phyloP scores from a whole-genome alignment of 805 yeast genomes.

The Nakazawaea ernobii region DNA sequence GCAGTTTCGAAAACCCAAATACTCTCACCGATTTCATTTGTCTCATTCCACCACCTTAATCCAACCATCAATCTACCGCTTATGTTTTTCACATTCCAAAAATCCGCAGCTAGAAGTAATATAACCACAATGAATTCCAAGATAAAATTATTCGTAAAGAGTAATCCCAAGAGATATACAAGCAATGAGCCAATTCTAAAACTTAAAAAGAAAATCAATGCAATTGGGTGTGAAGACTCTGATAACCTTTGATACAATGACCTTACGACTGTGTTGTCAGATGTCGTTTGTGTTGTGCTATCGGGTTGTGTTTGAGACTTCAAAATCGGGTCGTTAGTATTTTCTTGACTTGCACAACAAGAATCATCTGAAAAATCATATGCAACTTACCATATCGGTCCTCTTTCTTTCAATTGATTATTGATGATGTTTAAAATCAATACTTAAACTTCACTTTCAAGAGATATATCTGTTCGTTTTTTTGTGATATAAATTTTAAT shows the following conservation, averaged over 20 bases:
- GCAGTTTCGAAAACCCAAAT: conserved; percentile 89
- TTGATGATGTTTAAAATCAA: too few relatives aligned
- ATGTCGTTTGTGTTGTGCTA: conserved; percentile 4
- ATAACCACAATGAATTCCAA: conserved; percentile 75
- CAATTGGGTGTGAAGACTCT: conserved; percentile 82
- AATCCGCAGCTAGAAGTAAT: conserved; percentile 77
- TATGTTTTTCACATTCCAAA: conserved; percentile 90
- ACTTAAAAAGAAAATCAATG: conserved; percentile 55
- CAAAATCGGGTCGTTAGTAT: not conserved
- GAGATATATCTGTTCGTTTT: too few relatives aligned
- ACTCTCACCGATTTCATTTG: conserved; percentile 55
- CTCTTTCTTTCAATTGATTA: too few relatives aligned
- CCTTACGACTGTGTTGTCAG: conserved; percentile 14
- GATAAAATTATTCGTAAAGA: conserved; percentile 62
- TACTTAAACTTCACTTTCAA: too few relatives aligned
- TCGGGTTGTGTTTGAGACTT: conserved; percentile 9
- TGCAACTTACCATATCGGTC: too few relatives aligned
- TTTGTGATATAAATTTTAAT: too few relatives aligned
- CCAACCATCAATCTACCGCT: conserved; percentile 89
- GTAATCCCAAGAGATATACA: conserved; percentile 64
- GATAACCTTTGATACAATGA: conserved; percentile 42
- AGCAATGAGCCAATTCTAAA: conserved; percentile 60
- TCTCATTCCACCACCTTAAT: conserved; percentile 95
- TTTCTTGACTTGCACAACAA: not conserved
- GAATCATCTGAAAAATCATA: too few relatives aligned